Evolutionary conservation across 2,329 filamentous ascomycete genomes (phyloP), one percentile per base, ranked within the genome.

Genomic region (Alternaria solani): DNA sequence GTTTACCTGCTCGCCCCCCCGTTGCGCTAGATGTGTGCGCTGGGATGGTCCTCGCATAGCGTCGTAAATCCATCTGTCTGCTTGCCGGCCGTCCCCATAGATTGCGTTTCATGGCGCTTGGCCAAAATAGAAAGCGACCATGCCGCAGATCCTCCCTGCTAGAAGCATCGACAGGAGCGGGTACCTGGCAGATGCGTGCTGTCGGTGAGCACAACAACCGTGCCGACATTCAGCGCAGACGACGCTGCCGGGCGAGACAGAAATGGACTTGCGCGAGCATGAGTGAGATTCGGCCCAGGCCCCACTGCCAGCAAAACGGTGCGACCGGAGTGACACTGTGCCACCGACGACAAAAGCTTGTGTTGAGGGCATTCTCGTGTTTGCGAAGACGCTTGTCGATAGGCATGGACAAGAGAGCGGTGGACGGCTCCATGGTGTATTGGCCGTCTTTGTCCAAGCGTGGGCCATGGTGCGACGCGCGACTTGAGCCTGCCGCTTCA

Each of bases 41-140:
- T 36, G 26, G 30, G 34, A 48, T 36, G 30, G 55, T 20, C 48
- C 48, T 42, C 30, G 38, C 51, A 51, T 12, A 7, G 8, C 25
- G 11, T 36, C 26, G 47, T 41, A 26, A 47, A 41, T 18, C 51
- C 61, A 39, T 61, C 59, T 63, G 55, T 59, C 55, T 53, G 59
- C 51, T 55, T 61, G 55, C 55, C 61, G 57, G 49, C 55, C 25
- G 63, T 65, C 59, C 48, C 58, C 51, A 66, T 48, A 69, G 67
- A 70, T 69, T 73, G 69, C 69, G 73, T 74, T 75, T 75, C 74
- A 70, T 62, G 58, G 68, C 71, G 65, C 71, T 69, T 72, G 68
- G 68, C 70, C 70, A 65, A 69, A 75, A 75, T 65, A 71, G 70
- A 68, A 61, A 26, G 34, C 20, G 57, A 61, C 70, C 71, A 61